Evolutionary conservation across 2,329 filamentous ascomycete genomes (phyloP).

Genomic region (Colletotrichum costaricense): DNA sequence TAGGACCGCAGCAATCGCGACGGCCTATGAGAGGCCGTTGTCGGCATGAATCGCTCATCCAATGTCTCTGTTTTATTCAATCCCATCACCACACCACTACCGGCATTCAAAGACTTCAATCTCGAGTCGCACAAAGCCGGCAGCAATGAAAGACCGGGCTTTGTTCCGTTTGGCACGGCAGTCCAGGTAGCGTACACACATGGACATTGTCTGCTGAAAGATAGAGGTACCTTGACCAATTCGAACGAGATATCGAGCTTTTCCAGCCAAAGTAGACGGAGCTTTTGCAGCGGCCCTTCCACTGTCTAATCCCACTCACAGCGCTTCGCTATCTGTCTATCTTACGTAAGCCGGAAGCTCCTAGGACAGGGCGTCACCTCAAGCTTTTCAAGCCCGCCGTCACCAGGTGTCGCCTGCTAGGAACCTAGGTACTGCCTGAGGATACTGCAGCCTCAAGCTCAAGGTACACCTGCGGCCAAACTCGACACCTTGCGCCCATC

Average conservation of each 20-base stretch:
- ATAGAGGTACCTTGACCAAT: not conserved
- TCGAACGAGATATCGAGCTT: not conserved
- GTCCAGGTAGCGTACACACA: not conserved
- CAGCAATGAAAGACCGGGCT: constrained; percentile 7
- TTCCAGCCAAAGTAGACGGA: not conserved
- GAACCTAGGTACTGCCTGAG: constrained; percentile 19
- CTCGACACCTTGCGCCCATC: constrained; percentile 26
- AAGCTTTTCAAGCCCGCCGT: not conserved
- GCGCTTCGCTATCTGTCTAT: not conserved
- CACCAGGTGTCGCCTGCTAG: not conserved
- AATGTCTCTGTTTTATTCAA: constrained; percentile 5
- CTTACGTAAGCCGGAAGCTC: not conserved
- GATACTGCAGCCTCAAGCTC: not conserved
- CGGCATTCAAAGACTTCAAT: not conserved
- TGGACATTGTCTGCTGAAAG: not conserved
- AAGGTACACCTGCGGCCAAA: constrained; percentile 5
- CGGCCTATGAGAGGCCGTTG: constrained; percentile 13
- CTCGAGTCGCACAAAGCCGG: constrained; percentile 20
- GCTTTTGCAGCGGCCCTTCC: not conserved
- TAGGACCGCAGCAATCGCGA: not conserved
- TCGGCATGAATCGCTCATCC: constrained; percentile 5
- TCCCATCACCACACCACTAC: not conserved
- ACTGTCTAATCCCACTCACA: not conserved
- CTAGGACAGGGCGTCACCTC: not conserved
- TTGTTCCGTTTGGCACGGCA: constrained; percentile 7